These are phyloP conservation scores for Fusarium liriodendri DNA, from an alignment of 2,329 filamentous ascomycete genomes.

Conservation along the genomic window DNA sequence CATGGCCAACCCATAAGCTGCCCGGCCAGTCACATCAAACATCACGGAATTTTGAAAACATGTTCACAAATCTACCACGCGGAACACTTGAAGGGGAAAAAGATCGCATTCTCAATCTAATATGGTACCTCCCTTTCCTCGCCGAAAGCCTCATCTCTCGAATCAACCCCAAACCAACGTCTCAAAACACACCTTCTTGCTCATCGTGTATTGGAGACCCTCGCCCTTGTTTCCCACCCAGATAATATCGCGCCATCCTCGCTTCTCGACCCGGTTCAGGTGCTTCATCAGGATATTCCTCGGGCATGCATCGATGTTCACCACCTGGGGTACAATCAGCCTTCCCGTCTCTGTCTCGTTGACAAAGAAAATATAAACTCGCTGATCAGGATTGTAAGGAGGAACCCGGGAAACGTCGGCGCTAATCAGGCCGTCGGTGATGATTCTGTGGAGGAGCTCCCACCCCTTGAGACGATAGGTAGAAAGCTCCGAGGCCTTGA, in stretches of 20 bases:
- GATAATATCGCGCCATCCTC: constrained; percentile 41
- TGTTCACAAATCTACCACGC: neutral
- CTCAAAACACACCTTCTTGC: neutral
- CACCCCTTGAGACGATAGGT: constrained; percentile 12
- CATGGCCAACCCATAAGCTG: neutral
- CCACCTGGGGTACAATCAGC: neutral
- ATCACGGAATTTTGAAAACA: neutral
- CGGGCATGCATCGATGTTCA: constrained; percentile 25
- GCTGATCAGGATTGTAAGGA: constrained; percentile 9
- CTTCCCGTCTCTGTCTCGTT: neutral
- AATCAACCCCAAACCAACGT: constrained; percentile 1
- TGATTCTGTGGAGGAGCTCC: constrained; percentile 20
- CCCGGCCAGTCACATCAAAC: neutral
- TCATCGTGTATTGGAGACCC: constrained; percentile 23
- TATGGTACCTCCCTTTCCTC: neutral
- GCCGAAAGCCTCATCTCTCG: neutral
- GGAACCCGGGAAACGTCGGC: neutral
- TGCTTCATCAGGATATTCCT: constrained; percentile 18
- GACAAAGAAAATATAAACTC: constrained; percentile 18
- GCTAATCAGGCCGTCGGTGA: neutral
- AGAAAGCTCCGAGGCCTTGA: neutral
- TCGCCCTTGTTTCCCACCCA: constrained; percentile 35
- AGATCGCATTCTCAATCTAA: neutral
- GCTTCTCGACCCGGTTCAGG: constrained; percentile 24
- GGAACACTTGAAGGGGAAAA: neutral